A percentile compares a stretch with the other conserved stretches of the same genome.
Evolutionary conservation across 192 early-diverging fungal species (phyloP).

Genomic region (Rhizoclosmatium globosum): DNA sequence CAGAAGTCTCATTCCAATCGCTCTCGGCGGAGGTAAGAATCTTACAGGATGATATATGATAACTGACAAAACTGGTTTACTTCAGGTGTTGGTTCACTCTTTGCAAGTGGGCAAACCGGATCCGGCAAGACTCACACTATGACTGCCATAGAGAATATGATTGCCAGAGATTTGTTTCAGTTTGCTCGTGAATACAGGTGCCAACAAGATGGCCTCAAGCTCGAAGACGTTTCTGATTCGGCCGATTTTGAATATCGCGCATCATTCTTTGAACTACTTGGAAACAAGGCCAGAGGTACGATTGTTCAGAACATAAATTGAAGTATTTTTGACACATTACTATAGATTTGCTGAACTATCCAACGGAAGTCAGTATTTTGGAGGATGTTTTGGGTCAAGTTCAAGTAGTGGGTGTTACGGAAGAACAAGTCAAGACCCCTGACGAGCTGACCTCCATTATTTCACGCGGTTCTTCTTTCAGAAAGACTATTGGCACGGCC

Average conservation of each 20-base stretch:
- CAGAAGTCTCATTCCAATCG: conserved; percentile 38
- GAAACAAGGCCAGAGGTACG: conserved; percentile 34
- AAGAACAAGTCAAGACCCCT: conserved; percentile 28
- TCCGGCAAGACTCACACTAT: conserved; percentile 64
- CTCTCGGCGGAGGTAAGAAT: conserved; percentile 42
- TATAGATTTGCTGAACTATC: conserved; percentile 47
- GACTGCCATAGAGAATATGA: conserved; percentile 49
- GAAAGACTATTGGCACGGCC: conserved; percentile 45
- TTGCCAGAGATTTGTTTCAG: conserved; percentile 50
- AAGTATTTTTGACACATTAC: not conserved
- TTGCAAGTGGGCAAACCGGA: conserved; percentile 66
- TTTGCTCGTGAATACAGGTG: conserved; percentile 36
- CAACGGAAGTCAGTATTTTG: conserved; percentile 43
- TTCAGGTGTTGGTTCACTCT: conserved; percentile 44
- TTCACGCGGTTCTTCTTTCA: conserved; percentile 26
- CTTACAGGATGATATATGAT: not conserved
- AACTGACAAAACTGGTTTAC: not conserved
- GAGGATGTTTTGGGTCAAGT: conserved; percentile 53
- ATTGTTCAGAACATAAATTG: not conserved
- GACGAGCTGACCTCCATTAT: conserved; percentile 37
- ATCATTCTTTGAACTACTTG: conserved; percentile 58
- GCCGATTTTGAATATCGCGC: conserved; percentile 47
- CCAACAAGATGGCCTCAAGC: conserved; percentile 6
- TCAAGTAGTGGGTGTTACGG: conserved; percentile 33
- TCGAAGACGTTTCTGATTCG: conserved; percentile 4